Base-by-base conservation (phyloP, 345 rosid species). In the Stellera chamaejasme region DNA sequence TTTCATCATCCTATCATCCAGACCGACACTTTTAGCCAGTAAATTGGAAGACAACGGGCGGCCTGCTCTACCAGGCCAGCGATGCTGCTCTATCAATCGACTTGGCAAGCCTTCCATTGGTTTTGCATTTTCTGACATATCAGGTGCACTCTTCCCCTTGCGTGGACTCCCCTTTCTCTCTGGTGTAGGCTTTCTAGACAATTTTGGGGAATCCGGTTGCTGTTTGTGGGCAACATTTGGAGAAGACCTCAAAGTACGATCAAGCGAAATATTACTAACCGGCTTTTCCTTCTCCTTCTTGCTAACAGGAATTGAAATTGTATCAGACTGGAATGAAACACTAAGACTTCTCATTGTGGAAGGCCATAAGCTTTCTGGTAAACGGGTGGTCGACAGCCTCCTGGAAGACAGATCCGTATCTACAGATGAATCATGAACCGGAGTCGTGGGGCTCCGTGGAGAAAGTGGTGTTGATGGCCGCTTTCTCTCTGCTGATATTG, bases 261-360 rank as follows among this genome's bases (percentile, higher is more conserved):
- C 94, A n/a, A 44, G 67, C 52, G 79, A 66, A 60, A 72, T 70
- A 67, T 63, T 71, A 64, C 67, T 71, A 58, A 66, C 77, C 19
- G 87, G 79, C 78, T 77, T 90, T 77, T 83, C 97, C 75, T 80
- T 94, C 79, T 85, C 97, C 79, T 79, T 94, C 81, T 83, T 90
- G 55, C 85, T 77, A 51, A 79, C 74, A 42, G 95, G 90, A 76
- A 87, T 72, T 11, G 99, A 89, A 72, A 82, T 81, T 19, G 69
- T 63, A 82, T 87, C 99, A 0, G 92, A 87, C 80, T 93, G 99
- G 78, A 93, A 87, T 6, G 99, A 84, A 61, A 80, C 97, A 53
- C 82, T 93, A 60, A 89, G 95, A 75, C 96, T 93, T 75, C 99
- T 79, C 97, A 93, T 93, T 11, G 99, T 93, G 54, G 99, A 93